Evolutionary conservation across 1,284 basidiomycete genomes (phyloP), one percentile per base, ranked within the genome.

Genomic region (Trametes versicolor): DNA sequence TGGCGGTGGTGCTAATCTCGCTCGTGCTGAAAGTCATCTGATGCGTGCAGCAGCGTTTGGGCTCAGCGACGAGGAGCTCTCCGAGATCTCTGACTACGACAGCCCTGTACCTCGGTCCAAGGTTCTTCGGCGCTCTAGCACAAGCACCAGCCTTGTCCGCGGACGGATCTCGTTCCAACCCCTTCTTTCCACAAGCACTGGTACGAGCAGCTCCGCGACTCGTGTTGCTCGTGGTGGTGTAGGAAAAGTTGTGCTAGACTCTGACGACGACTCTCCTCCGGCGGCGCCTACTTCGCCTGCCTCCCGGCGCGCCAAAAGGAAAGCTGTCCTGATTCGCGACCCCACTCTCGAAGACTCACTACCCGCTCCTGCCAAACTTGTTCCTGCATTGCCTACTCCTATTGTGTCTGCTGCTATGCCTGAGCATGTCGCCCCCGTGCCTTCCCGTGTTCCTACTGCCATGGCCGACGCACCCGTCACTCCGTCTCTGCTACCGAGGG

Each of bases 51-150:
- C 66, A 1, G 71, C 66, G 0, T 77, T 78, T 51, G 77, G 77
- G 13, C 62, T 71, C 19, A 74, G 71, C 53, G 73, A 76, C 55
- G 74, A 76, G 54, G 76, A 76, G n/a, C 71, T 77, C 6, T 77
- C 77, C 45, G 75, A 77, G 4, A 65, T 75, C 29, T 76, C 75
- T 51, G 75, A 76, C 23, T 58, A 64, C 39, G 73, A 68, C 15
- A 64, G 59, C 12, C 64, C 64, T 39, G 25, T 51, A 12, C 50
- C 60, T 23, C 58, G 32, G 19, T 58, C 67, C 8, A 63, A 43
- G 43, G 37, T 34, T 34, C 39, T 69, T 17, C 52, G 47, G 15
- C 62, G 63, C 15, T 51, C 48, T 19, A 55, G 50, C 10, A 64
- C 51, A 25, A 61, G 53, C 25, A 34, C 27, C 19, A 63, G 58